A percentile compares a stretch with the other conserved stretches of the same genome.
These are phyloP conservation scores for Boletus barrowsii DNA, from an alignment of 768 basidiomycete genomes.

Conservation along the genomic window DNA sequence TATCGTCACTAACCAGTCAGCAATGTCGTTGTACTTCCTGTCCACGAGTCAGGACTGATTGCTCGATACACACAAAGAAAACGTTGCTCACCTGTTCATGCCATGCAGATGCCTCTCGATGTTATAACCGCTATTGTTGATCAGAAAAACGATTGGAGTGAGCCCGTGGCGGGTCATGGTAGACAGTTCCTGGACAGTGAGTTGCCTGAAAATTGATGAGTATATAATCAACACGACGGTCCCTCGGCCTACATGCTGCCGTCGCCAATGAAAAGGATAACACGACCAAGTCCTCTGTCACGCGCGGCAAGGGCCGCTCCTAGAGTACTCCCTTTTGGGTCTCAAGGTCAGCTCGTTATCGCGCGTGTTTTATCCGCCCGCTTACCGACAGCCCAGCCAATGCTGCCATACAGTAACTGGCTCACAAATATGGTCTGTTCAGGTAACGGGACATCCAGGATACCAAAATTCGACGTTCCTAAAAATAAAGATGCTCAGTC, in stretches of 20 bases:
- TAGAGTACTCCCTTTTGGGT: conserved; percentile 51
- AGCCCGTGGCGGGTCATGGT: conserved; percentile 74
- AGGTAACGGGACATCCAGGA: conserved; percentile 78
- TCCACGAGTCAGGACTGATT: background rate
- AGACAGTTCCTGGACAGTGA: conserved; percentile 80
- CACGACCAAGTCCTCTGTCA: conserved; percentile 59
- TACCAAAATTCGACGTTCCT: conserved; percentile 83
- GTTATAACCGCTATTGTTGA: conserved; percentile 82
- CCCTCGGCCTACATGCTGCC: conserved; percentile 61
- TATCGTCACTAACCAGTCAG: conserved; percentile 50
- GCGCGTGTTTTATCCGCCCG: background rate
- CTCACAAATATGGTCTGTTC: conserved; percentile 58
- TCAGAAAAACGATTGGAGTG: conserved; percentile 79
- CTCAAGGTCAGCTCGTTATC: background rate
- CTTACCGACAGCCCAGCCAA: conserved; percentile 83
- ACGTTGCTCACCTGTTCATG: conserved; percentile 41
- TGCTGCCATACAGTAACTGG: conserved; percentile 89
- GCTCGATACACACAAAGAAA: background rate
- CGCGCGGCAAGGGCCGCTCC: conserved; percentile 80
- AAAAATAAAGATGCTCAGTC: background rate
- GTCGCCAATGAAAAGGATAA: conserved; percentile 84
- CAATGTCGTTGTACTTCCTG: conserved; percentile 85
- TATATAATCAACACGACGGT: background rate
- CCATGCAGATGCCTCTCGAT: conserved; percentile 85
- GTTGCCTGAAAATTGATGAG: conserved; percentile 45